Percentiles rank a stretch among this genome's conserved stretches.
These are phyloP conservation scores for Elongisporangium undulatum DNA, from an alignment of 352 stramenopile genomes.

Conservation along the genomic window DNA sequence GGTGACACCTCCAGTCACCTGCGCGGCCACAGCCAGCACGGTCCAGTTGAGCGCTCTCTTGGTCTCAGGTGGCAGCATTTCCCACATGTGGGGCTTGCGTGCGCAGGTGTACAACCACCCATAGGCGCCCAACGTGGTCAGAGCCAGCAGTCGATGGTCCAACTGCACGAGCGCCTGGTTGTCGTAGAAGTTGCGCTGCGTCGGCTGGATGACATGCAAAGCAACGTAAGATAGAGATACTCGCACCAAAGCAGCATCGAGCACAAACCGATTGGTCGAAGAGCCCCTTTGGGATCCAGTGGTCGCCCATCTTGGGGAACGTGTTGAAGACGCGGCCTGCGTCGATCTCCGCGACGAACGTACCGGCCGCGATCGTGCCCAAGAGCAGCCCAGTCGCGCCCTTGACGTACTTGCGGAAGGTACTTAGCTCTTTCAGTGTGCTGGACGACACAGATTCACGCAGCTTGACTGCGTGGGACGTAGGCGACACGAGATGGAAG, in stretches of 20 bases:
- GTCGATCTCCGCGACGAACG: conserved; percentile 93
- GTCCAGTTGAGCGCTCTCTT: conserved; percentile 53
- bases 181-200: conserved; percentile 93
- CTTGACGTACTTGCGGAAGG: conserved; percentile 48
- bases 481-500: conserved; percentile 47
- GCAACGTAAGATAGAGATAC: not conserved
- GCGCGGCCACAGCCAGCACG: conserved; percentile 37
- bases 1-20: conserved; percentile 90
- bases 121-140: conserved; percentile 72
- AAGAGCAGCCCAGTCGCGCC: conserved; percentile 32
- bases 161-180: conserved; percentile 97
- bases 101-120: conserved; percentile 43
- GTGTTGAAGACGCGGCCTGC: conserved; percentile 97
- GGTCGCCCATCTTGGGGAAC: conserved; percentile 91
- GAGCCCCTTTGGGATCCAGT: conserved; percentile 84
- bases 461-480: conserved; percentile 43
- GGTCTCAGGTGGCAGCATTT: conserved; percentile 52
- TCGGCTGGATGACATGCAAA: conserved; percentile 28
- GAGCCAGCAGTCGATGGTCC: conserved; percentile 93
- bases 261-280: conserved; percentile 45
- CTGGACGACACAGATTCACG: conserved; percentile 40
- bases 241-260: not conserved
- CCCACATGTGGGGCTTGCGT: conserved; percentile 60
- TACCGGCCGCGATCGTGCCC: conserved; percentile 32
- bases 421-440: conserved; percentile 46